Evolutionary conservation across 495 filamentous ascomycete species (phyloP).

Genomic region (Penicillium coffeae): DNA sequence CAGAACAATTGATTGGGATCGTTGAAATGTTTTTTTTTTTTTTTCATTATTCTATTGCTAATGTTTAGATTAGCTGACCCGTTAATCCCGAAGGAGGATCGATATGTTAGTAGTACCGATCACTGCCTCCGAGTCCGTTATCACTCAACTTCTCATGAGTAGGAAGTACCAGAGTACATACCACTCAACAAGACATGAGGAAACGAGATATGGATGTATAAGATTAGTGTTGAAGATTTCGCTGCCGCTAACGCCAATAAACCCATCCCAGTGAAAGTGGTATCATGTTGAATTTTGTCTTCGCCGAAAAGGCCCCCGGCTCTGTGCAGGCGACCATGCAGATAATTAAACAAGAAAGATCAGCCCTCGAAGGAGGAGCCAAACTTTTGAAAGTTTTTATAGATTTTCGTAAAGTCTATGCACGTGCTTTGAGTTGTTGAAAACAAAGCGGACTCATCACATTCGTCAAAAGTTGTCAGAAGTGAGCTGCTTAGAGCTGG

Average conservation of each 20-base stretch:
- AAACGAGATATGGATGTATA: conserved; percentile 13
- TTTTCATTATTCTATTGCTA: conserved; percentile 39
- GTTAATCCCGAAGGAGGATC: conserved; percentile 6
- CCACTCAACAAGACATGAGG: conserved; percentile 6
- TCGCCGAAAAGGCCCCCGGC: conserved; percentile 39
- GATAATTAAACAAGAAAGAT: conserved; percentile 38
- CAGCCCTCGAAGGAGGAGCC: conserved; percentile 9
- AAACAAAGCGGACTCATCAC: conserved; percentile 58
- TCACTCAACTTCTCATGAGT: conserved; percentile 1
- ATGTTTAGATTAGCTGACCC: conserved; percentile 46
- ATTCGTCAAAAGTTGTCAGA: conserved; percentile 40
- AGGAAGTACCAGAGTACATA: background rate
- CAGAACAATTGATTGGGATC: conserved; percentile 5
- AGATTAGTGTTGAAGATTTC: conserved; percentile 43
- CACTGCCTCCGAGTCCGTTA: conserved; percentile 5
- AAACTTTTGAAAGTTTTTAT: conserved; percentile 14
- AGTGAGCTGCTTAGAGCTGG: conserved; percentile 61
- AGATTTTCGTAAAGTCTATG: conserved; percentile 37
- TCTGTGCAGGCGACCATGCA: conserved; percentile 36
- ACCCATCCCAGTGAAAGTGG: conserved; percentile 50
- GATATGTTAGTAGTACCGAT: background rate
- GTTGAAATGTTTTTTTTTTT: conserved; percentile 14
- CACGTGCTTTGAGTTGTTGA: conserved; percentile 57
- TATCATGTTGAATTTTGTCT: conserved; percentile 55
- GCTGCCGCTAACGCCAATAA: conserved; percentile 41